A percentile compares a stretch with the other conserved stretches of the same genome.
phyloP scores from a whole-genome alignment of 2,329 filamentous ascomycete species.

The Fonsecaea erecta region DNA sequence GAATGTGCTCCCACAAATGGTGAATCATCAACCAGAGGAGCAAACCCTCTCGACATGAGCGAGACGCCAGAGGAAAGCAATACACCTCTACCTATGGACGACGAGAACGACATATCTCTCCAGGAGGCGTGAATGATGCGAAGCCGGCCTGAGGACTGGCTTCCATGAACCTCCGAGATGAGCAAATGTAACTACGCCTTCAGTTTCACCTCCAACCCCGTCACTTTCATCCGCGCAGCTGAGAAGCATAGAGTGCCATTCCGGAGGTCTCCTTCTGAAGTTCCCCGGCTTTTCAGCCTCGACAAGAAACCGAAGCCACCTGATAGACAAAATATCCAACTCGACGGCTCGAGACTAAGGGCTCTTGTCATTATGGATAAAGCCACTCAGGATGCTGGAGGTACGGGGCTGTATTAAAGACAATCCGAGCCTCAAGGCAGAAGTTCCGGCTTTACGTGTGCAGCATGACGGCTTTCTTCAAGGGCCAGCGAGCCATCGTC shows the following conservation, averaged over 20 bases:
- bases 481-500: conserved; percentile 54
- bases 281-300: conserved; percentile 22
- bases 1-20: neutral
- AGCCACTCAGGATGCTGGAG: conserved; percentile 70
- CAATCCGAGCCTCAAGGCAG: conserved; percentile 72
- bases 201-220: conserved; percentile 28
- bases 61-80: conserved; percentile 27
- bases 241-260: conserved; percentile 17
- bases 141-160: too few relatives aligned
- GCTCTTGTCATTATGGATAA: conserved; percentile 74
- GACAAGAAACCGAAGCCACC: conserved; percentile 56
- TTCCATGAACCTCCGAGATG: conserved; percentile 39
- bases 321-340: conserved; percentile 77
- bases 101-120: conserved; percentile 40
- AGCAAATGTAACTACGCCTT: conserved; percentile 60
- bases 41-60: conserved; percentile 24
- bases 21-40: neutral
- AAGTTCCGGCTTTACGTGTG: conserved; percentile 75
- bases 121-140: conserved; percentile 42
- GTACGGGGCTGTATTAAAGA: conserved; percentile 72
- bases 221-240: conserved; percentile 11
- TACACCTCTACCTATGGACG: conserved; percentile 40
- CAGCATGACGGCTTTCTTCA: conserved; percentile 67
- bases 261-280: conserved; percentile 17
- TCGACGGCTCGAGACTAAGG: conserved; percentile 76